Base-by-base conservation (phyloP, 805 yeast species). In the Isabelozyma gotoi region DNA sequence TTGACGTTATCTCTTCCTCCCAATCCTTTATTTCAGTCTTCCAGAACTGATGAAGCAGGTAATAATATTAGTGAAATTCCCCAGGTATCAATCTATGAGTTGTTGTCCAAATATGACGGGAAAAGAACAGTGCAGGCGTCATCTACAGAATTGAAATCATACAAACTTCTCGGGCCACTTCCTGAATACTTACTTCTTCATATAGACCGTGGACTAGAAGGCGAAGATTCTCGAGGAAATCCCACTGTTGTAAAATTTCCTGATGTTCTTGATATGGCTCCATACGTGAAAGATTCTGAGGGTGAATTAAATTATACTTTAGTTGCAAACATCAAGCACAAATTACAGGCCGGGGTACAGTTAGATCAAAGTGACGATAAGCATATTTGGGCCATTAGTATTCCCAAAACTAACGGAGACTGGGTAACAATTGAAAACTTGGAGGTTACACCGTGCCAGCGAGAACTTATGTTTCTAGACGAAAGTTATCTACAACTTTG, bases 191-290 rank as follows among this genome's bases (percentile, higher is more conserved):
- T 88, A 29, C 62, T 83, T 4, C 50, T 88, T 2, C 81, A 80
- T 51, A 71, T 81, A 43, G 79, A 84, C 48, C 69, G 94, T 45
- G 54, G 48, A 11, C 42, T 52, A 12, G 62, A 58, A 32, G 41
- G 41, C 15, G 40, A 34, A 2, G 37, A 40, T n/a, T 43, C 46
- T 14, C 43, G 49, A 7, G 53, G 53, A 12, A 59, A 56, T 35
- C 81, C 81, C 24, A 83, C 86, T 1, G 74, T 85, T 20, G 84
- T 87, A 3, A 81, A 77, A 37, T 84, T 80, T 54, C 77, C 83
- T 6, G 65, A 68, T 2, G 55, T 55, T 47, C 65, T 69, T 50
- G 73, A 57, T 48, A 69, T 71, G 66, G 50, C 58, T 2, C 68
- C 66, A 2, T 63, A 56, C 17, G 42, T 63, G 2, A 52, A 51